These are phyloP conservation scores for Tephrocybe rancida DNA, from an alignment of 768 basidiomycete genomes.

Conservation along the genomic window DNA sequence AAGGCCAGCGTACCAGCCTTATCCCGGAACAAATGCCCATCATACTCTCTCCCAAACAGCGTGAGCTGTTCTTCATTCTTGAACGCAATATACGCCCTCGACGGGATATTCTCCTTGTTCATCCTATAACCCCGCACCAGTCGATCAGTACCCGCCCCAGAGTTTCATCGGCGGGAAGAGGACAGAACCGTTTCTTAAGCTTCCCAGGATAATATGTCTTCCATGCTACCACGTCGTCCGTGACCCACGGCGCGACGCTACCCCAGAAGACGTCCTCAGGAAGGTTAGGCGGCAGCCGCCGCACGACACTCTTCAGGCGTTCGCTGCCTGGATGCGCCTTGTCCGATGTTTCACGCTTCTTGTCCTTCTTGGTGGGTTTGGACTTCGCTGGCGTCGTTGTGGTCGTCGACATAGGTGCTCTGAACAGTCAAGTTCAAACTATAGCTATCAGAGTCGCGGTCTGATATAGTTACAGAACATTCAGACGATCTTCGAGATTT, in stretches of 20 bases:
- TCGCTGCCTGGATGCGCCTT: slow-evolving; percentile 42
- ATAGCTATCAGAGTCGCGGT: not conserved
- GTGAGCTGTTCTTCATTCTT: slow-evolving; percentile 72
- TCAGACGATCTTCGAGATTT: not conserved
- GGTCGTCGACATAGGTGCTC: slow-evolving; percentile 25
- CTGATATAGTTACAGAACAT: not conserved
- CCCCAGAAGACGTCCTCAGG: slow-evolving; percentile 95
- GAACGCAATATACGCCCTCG: slow-evolving; percentile 93
- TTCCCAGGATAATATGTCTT: slow-evolving; percentile 71
- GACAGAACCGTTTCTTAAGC: slow-evolving; percentile 61
- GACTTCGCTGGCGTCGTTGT: slow-evolving; percentile 23
- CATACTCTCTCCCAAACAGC: slow-evolving; percentile 79
- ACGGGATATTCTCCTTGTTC: slow-evolving; percentile 83
- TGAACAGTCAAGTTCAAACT: not conserved
- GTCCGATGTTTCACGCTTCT: slow-evolving; percentile 33
- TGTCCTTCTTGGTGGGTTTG: slow-evolving; percentile 36
- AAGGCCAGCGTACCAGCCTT: slow-evolving; percentile 71
- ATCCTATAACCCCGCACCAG: slow-evolving; percentile 47
- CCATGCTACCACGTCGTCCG: slow-evolving; percentile 71
- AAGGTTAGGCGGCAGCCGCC: slow-evolving; percentile 87
- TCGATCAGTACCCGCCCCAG: not conserved
- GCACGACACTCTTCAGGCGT: slow-evolving; percentile 84
- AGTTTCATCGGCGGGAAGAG: not conserved
- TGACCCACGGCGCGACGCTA: slow-evolving; percentile 83
- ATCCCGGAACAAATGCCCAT: slow-evolving; percentile 91